Evolutionary conservation across 1,139 yeast species (phyloP), one percentile per base, ranked within the genome.

Genomic region (Debaryomyces sp.): DNA sequence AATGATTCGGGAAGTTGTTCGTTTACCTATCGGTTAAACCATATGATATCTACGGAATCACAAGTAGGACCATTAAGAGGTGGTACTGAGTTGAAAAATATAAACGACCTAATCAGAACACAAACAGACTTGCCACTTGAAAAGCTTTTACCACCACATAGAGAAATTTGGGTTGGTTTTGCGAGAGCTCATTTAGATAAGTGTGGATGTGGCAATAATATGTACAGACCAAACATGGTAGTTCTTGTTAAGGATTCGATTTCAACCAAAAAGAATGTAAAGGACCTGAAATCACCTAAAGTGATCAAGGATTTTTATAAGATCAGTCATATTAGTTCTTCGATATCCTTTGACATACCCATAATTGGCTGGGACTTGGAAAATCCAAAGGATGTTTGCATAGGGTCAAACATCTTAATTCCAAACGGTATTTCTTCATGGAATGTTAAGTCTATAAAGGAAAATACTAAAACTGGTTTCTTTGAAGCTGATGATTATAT

Each of bases 401-500:
- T 43, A 6, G 66, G 68, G 60, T 43, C 68, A 67, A 21, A 68
- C 50, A 69, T 65, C 4, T 57, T 73, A 40, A 68, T 73, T 35
- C 77, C 78, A 3, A 73, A 72, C 55, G 76, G 76, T 5, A 61
- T 73, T 17, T 63, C 75, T 1, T 51, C 54, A n/a, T 71, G 75
- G 75, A 54, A 50, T 4, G 48, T 60, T 2, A 52, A 45, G 22
- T 50, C 48, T 5, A 37, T 62, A 24, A 39, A 41, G 9, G 48
- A 48, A 10, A 51, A 55, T 6, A 17, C 30, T 3, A 44, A 49
- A n/a, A 29, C 40, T 1, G 56, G 53, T 5, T 43, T 46, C 6
- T 61, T 61, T 59, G 41, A 38, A 6, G 54, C 57, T 9, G 63
- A 59, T 3, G 78, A 73, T 56, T 56, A 62, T 37, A 37, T 72